Evolutionary conservation across 768 basidiomycete genomes (phyloP).

Genomic region (Hypholoma sublateritium): DNA sequence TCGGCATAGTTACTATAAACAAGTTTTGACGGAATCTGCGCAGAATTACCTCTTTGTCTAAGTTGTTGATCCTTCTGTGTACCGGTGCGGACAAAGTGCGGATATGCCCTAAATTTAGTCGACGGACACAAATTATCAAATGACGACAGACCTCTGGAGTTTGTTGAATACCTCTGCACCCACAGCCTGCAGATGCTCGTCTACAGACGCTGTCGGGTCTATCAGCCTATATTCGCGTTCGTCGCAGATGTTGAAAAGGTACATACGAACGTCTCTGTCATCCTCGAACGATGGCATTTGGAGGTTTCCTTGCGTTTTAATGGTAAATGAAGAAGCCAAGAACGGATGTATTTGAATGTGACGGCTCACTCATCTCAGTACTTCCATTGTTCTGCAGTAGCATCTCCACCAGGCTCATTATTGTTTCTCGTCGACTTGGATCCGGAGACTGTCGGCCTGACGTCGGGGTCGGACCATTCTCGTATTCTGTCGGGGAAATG

Average conservation of each 20-base stretch:
- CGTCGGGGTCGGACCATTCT: slow-evolving; percentile 19
- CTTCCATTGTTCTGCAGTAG: slow-evolving; percentile 38
- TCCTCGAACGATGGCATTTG: slow-evolving; percentile 57
- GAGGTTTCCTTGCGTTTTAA: slow-evolving; percentile 26
- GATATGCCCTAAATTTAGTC: neutral
- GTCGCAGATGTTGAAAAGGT: neutral
- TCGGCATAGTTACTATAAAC: neutral
- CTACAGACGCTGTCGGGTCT: slow-evolving; percentile 49
- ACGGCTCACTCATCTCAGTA: slow-evolving; percentile 27
- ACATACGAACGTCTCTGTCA: slow-evolving; percentile 67
- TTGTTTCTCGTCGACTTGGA: slow-evolving; percentile 39
- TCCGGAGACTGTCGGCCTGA: slow-evolving; percentile 30
- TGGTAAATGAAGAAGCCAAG: neutral
- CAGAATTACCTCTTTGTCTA: slow-evolving; percentile 60
- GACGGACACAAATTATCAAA: neutral
- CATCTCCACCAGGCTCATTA: slow-evolving; percentile 52
- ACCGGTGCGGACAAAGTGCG: slow-evolving; percentile 4
- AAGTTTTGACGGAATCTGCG: neutral
- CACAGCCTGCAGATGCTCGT: slow-evolving; percentile 67
- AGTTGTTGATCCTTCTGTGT: slow-evolving; percentile 54
- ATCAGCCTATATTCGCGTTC: neutral
- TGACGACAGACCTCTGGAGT: slow-evolving; percentile 53
- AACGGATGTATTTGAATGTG: neutral
- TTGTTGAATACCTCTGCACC: slow-evolving; percentile 65
- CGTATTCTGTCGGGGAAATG: slow-evolving; percentile 11